phyloP scores from a whole-genome alignment of 2,329 filamentous ascomycete genomes.

The Xylaria sp. region DNA sequence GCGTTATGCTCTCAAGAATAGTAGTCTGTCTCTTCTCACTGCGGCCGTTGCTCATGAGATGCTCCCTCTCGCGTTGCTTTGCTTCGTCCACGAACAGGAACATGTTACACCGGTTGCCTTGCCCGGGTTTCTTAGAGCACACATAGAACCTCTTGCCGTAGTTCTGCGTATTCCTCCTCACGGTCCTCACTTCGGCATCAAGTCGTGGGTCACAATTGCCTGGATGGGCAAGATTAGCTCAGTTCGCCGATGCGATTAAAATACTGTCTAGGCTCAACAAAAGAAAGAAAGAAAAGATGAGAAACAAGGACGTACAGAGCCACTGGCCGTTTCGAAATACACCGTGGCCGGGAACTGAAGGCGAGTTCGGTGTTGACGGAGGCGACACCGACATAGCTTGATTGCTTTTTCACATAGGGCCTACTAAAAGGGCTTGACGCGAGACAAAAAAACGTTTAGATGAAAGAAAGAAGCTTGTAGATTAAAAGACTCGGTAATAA shows the following conservation, averaged over 20 bases:
- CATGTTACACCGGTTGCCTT: slow-evolving; percentile 55
- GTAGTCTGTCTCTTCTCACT: slow-evolving; percentile 47
- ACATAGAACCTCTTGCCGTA: slow-evolving; percentile 59
- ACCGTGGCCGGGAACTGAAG: slow-evolving; percentile 30
- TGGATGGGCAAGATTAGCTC: slow-evolving; percentile 27
- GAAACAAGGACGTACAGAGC: slow-evolving; percentile 48
- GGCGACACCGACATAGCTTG: slow-evolving; percentile 13
- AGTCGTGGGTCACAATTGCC: slow-evolving; percentile 58
- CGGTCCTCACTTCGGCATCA: slow-evolving; percentile 54
- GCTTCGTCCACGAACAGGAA: slow-evolving; percentile 65
- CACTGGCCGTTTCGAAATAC: slow-evolving; percentile 45
- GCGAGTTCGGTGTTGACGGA: background rate
- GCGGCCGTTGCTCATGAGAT: slow-evolving; percentile 51
- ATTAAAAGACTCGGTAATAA: background rate
- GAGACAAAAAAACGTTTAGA: background rate
- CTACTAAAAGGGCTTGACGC: background rate
- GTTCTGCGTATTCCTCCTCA: slow-evolving; percentile 56
- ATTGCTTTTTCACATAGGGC: background rate
- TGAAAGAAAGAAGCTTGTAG: background rate
- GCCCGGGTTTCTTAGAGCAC: slow-evolving; percentile 53
- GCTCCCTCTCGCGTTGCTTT: slow-evolving; percentile 49
- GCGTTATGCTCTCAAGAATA: slow-evolving; percentile 37
- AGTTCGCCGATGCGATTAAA: background rate
- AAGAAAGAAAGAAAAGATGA: no score
- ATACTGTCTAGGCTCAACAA: background rate